Evolutionary conservation across 2,329 filamentous ascomycete genomes (phyloP).

Genomic region (Fusarium fracticaudum): DNA sequence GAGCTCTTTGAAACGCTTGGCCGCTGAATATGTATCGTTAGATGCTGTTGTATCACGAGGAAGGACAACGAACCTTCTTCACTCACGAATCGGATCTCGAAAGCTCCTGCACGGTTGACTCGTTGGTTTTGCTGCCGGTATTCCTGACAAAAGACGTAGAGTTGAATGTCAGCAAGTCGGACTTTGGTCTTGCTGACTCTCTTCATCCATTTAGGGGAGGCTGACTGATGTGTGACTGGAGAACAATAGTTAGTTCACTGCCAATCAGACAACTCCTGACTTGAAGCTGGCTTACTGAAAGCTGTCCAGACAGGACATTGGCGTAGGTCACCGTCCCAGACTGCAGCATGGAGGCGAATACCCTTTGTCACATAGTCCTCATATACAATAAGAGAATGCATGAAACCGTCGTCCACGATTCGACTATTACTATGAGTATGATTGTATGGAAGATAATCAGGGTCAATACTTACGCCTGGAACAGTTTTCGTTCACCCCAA

Average conservation of each 20-base stretch:
- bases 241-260: not conserved
- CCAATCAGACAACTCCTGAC: not conserved
- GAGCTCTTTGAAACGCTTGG: slow-evolving; percentile 53
- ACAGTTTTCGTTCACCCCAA: slow-evolving; percentile 60
- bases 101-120: slow-evolving; percentile 57
- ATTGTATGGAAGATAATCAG: not conserved
- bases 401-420: slow-evolving; percentile 65
- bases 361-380: slow-evolving; percentile 59
- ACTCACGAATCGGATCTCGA: slow-evolving; percentile 61
- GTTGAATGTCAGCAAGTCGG: slow-evolving; percentile 63
- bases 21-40: slow-evolving; percentile 31
- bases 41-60: not conserved
- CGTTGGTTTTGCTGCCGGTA: slow-evolving; percentile 65
- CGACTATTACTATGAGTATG: slow-evolving; percentile 52
- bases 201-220: slow-evolving; percentile 61
- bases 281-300: slow-evolving; percentile 58
- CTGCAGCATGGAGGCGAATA: slow-evolving; percentile 64
- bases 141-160: slow-evolving; percentile 67
- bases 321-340: slow-evolving; percentile 63
- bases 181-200: slow-evolving; percentile 58
- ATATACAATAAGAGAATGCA: slow-evolving; percentile 64
- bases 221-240: slow-evolving; percentile 63
- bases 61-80: slow-evolving; percentile 49
- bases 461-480: slow-evolving; percentile 61
- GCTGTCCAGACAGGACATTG: slow-evolving; percentile 71